phyloP scores from a whole-genome alignment of 768 basidiomycete species.

The Naganishia onofrii region DNA sequence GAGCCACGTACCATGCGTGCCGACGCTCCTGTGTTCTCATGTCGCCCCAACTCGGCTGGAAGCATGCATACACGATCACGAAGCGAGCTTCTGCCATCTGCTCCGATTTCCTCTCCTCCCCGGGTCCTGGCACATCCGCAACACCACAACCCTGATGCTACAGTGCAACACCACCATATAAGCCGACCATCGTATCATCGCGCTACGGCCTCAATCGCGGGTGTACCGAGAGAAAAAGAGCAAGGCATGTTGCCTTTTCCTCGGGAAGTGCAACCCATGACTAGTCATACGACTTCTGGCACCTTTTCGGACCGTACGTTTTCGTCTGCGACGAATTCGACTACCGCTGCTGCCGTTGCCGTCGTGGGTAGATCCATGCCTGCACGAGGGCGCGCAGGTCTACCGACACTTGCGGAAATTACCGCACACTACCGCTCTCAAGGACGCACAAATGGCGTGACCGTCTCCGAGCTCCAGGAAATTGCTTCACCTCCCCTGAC shows the following conservation, averaged over 20 bases:
- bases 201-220: not conserved
- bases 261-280: not conserved
- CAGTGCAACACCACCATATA: too few species aligned
- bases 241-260: conserved; percentile 1
- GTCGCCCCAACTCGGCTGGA: not conserved
- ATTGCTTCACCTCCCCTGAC: not conserved
- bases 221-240: not conserved
- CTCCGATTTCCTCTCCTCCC: not conserved
- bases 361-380: not conserved
- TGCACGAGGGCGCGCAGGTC: conserved; percentile 2
- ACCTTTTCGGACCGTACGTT: not conserved
- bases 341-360: not conserved
- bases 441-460: not conserved
- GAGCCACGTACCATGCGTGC: not conserved
- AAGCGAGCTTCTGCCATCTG: conserved; percentile 12
- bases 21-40: not conserved
- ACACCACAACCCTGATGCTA: not conserved
- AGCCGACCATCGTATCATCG: not conserved
- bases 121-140: not conserved
- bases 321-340: not conserved
- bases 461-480: not conserved
- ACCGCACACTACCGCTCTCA: conserved; percentile 17
- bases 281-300: not conserved
- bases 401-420: conserved; percentile 12
- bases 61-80: not conserved